Evolutionary conservation across 257 asterid species (phyloP), one percentile per base, ranked within the genome.

Genomic region (Solanum habrochaites): DNA sequence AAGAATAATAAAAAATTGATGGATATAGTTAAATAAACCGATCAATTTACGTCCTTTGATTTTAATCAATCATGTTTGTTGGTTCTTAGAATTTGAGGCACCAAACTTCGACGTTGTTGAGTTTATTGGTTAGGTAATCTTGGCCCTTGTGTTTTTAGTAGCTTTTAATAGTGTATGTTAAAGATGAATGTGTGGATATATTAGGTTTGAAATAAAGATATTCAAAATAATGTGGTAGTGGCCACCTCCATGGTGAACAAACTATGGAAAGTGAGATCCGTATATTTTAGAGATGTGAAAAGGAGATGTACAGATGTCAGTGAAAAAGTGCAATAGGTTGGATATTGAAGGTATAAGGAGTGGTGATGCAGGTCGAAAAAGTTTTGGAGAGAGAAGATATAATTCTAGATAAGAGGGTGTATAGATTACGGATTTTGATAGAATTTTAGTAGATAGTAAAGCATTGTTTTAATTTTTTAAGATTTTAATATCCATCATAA

Each of bases 261-360:
- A 12, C 0, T 4, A 15, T 13, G 18, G 69, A 10, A 60, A 60
- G 27, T 60, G 25, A 2, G 69, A 23, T 0, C 2, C 29, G 11
- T 13, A 60, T 60, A 4, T 21, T 60, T 21, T 60, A 5, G 0
- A 23, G 3, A 60, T 60, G 13, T 10, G 69, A 56, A 23, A 14
- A 60, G 7, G 7, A 60, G 0, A 60, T 23, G 69, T 60, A 14
- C 3, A 23, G 3, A 60, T 23, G 13, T 0, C 4, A 0, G 0
- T 52, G 62, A 16, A 21, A 21, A 52, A 9, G 10, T 52, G 62
- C 62, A 52, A 16, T 21, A 52, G 62, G 23, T 52, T 52, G 18
- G 18, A 52, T 16, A 16, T 52, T 16, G 62, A 52, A 0, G 62
- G 62, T 52, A 52, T 21, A 52, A 16, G 62, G 18, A 52, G 9